Evolutionary conservation across 2,329 filamentous ascomycete species (phyloP).

Genomic region (Thelonectria blattea): DNA sequence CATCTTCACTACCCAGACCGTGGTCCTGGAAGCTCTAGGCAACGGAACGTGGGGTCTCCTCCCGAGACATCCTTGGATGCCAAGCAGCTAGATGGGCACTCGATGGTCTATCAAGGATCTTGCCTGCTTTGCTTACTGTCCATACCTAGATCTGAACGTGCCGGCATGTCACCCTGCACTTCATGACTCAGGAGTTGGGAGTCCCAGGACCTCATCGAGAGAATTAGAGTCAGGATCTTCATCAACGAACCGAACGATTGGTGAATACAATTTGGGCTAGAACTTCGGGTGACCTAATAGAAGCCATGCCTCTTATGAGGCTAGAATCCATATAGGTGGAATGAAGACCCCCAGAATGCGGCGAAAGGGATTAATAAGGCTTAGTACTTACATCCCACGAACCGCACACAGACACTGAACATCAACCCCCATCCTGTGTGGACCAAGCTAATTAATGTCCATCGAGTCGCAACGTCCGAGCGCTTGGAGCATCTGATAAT

Average conservation of each 20-base stretch:
- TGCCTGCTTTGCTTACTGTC: too few species aligned
- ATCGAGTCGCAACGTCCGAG: not conserved
- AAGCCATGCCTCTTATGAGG: not conserved
- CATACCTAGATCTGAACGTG: too few species aligned
- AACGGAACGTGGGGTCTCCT: not conserved
- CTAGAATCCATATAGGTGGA: not conserved
- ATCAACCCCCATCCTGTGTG: constrained; percentile 8
- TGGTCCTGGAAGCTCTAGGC: too few species aligned
- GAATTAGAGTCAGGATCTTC: too few species aligned
- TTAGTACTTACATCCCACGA: not conserved
- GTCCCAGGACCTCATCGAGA: too few species aligned
- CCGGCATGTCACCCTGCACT: too few species aligned
- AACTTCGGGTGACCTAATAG: not conserved
- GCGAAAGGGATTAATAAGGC: not conserved
- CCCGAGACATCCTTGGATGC: not conserved
- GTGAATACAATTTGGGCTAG: too few species aligned
- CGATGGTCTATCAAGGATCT: too few species aligned
- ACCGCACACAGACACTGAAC: not conserved
- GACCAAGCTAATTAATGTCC: constrained; percentile 4
- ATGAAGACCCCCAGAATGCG: not conserved
- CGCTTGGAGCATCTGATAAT: constrained; percentile 6
- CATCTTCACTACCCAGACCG: too few species aligned
- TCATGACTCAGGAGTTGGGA: too few species aligned
- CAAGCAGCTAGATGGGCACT: not conserved
- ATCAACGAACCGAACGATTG: too few species aligned